Evolutionary conservation across 2,329 filamentous ascomycete species (phyloP), one percentile per base, ranked within the genome.

Genomic region (Canariomyces notabilis): DNA sequence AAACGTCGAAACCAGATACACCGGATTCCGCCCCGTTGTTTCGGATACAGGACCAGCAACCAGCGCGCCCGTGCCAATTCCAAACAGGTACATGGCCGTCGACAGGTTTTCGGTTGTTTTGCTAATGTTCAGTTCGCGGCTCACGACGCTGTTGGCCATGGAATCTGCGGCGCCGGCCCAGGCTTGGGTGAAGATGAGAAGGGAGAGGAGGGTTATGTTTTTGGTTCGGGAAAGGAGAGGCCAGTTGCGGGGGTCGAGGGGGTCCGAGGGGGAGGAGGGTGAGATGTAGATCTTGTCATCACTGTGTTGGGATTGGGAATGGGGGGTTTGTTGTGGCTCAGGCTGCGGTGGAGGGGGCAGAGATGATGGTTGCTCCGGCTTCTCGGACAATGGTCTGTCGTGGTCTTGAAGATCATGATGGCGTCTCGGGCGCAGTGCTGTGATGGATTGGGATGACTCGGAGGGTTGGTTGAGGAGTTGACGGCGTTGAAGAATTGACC

Each of bases 231-330:
- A 48, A 2, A 37, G 15, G 9, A 63, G 47, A 3, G 64, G 55
- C 71, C 70, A 74, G 55, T 73, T 73, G 8, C 65, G 64, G 14
- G 72, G 72, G 44, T 73, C n/a, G n/a, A n/a, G n/a, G n/a, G n/a
- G n/a, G n/a, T n/a, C n/a, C n/a, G n/a, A n/a, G n/a, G n/a, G n/a
- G n/a, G n/a, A n/a, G n/a, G n/a, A n/a, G n/a, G n/a, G n/a, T n/a
- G n/a, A n/a, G n/a, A n/a, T n/a, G n/a, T n/a, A n/a, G n/a, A n/a
- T n/a, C n/a, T n/a, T n/a, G n/a, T n/a, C n/a, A n/a, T n/a, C n/a
- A n/a, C n/a, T n/a, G n/a, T n/a, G n/a, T n/a, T n/a, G n/a, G n/a
- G n/a, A n/a, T n/a, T n/a, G n/a, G n/a, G n/a, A n/a, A n/a, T n/a
- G n/a, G n/a, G n/a, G n/a, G n/a, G n/a, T n/a, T n/a, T n/a, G n/a